phyloP scores from a whole-genome alignment of 345 rosid species.

The thale cress (Arabidopsis thaliana) region TAIR10.1 NC_003071.7:12195001-12195500 shows the following conservation, averaged over 20 bases:
- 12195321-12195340: neutral
- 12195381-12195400: constrained; percentile 22
- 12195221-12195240: too few species aligned
- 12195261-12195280: neutral
- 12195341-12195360: constrained; percentile 28
- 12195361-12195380: constrained; percentile 32
- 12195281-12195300: neutral
- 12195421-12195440: constrained; percentile 32
- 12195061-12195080: too few species aligned
- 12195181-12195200: too few species aligned
- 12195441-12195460: constrained; percentile 31
- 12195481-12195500: constrained; percentile 17
- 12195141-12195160: too few species aligned
- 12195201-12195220: too few species aligned
- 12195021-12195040: too few species aligned
- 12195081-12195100: too few species aligned
- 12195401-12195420: constrained; percentile 3
- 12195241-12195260: neutral
- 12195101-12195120: too few species aligned
- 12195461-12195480: constrained; percentile 37
- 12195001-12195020: too few species aligned
- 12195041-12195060: too few species aligned
- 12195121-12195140: too few species aligned
- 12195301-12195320: constrained; percentile 2
- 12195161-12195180: too few species aligned